Conservation (phyloP, 2,329 filamentous ascomycete genomes). For the Curvularia spicifera region DNA sequence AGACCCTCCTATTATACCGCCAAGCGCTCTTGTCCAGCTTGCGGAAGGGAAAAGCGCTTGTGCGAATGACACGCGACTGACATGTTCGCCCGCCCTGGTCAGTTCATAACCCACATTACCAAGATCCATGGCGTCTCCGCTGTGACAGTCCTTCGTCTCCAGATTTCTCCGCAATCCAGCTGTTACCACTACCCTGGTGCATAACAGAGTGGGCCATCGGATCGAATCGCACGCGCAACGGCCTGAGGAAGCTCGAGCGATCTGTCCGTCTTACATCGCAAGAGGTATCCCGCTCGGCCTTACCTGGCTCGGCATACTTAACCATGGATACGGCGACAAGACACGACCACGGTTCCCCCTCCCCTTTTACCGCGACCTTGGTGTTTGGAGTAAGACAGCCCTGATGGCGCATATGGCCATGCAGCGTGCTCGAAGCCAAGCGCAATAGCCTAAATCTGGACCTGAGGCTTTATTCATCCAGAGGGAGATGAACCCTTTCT, state of each 20-base stretch:
- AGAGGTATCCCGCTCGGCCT: neutral
- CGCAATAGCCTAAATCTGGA: neutral
- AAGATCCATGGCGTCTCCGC: neutral
- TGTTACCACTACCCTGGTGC: neutral
- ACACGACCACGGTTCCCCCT: neutral
- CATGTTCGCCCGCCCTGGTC: neutral
- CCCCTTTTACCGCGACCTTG: neutral
- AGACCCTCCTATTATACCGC: neutral
- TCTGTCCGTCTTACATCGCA: neutral
- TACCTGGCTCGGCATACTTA: neutral
- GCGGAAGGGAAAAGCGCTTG: neutral
- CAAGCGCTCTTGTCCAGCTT: neutral
- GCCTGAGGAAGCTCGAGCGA: neutral
- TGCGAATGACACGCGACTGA: neutral
- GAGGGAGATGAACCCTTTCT: neutral
- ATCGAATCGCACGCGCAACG: neutral
- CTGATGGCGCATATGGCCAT: neutral
- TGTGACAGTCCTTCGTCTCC: neutral
- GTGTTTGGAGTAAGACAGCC: neutral
- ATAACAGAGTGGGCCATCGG: neutral
- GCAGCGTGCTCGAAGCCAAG: neutral
- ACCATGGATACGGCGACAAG: neutral
- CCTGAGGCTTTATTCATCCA: neutral
- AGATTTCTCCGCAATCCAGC: constrained; percentile 1
- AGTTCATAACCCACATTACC: constrained; percentile 4